Evolutionary conservation across 2,329 filamentous ascomycete species (phyloP), one percentile per base, ranked within the genome.

Genomic region (Stagonosporopsis tanaceti): DNA sequence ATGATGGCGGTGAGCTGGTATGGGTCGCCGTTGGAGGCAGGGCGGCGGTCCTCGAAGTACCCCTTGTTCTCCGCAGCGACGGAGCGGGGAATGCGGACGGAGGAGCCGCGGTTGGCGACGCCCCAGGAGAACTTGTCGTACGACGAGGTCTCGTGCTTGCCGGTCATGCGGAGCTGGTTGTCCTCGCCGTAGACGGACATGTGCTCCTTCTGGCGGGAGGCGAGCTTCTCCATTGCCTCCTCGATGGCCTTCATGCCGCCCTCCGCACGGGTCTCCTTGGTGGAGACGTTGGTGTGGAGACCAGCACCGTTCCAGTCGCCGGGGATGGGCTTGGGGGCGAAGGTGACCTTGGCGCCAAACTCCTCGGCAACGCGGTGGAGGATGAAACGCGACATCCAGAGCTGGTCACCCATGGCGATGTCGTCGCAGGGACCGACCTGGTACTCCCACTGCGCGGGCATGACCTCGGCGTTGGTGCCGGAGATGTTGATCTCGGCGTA

Each of bases 391-490:
- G 91, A 91, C 73, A 97, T 84, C 95, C 94, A 98, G 72, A 99
- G 92, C 76, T 98, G 89, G 79, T 99, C 95, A 79, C 95, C 95
- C 85, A 98, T 89, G 89, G 67, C 32, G 52, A 97, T 97, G 64
- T 93, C 94, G 52, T 83, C 79, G 81, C 92, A 96, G 64, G 94
- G 94, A 56, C 94, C 94, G 72, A 97, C 91, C 78, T 97, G 94
- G 88, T 92, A 97, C 80, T 98, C 94, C 94, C 94, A 98, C 81
- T 97, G 94, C 60, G 91, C 93, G 64, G 93, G 91, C 91, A 97
- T 96, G 75, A 99, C 95, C 86, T 99, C 95, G 66, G 95, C 95
- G 80, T 99, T 99, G 83, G 95, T 98, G 75, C 95, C 95, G 25
- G 93, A 97, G 80, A 99, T 98, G 79, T 93, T 89, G 81, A 99